phyloP scores from a whole-genome alignment of 1,284 basidiomycete species.

The Pyrrhoderma lamaoense region DNA sequence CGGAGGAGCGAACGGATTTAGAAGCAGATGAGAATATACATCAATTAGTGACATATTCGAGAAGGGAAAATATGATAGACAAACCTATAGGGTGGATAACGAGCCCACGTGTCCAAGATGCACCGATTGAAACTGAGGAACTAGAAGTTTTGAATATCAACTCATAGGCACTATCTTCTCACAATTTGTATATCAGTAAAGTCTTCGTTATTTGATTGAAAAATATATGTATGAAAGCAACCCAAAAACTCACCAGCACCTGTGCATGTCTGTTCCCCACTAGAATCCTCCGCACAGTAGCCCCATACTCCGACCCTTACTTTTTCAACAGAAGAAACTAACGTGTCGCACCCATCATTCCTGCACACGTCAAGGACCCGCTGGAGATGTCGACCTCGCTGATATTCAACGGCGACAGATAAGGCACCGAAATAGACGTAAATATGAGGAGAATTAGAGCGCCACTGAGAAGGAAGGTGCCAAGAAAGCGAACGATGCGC shows the following conservation, averaged over 20 bases:
- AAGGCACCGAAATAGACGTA: slow-evolving; percentile 63
- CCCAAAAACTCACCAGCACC: background rate
- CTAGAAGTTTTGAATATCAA: slow-evolving; percentile 3
- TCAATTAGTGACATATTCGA: slow-evolving; percentile 9
- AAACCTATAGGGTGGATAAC: slow-evolving; percentile 66
- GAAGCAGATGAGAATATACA: too few relatives aligned
- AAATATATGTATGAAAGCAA: background rate
- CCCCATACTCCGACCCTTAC: slow-evolving; percentile 32
- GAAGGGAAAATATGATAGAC: slow-evolving; percentile 20
- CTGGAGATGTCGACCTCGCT: slow-evolving; percentile 42
- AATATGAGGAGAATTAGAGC: slow-evolving; percentile 62
- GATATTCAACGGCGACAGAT: slow-evolving; percentile 55
- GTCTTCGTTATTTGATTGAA: background rate
- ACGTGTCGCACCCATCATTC: slow-evolving; percentile 45
- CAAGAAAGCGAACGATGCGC: slow-evolving; percentile 21
- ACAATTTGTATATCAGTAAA: background rate
- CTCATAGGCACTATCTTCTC: background rate
- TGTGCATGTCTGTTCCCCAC: slow-evolving; percentile 16
- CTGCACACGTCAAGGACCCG: slow-evolving; percentile 24
- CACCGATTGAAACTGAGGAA: slow-evolving; percentile 30
- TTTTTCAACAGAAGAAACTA: background rate
- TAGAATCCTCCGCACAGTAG: slow-evolving; percentile 43
- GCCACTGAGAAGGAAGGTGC: slow-evolving; percentile 50
- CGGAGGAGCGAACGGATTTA: too few relatives aligned
- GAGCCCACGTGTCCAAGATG: slow-evolving; percentile 66